These are phyloP conservation scores for Globisporangium spinosum DNA, from an alignment of 352 stramenopile species.

Conservation along the genomic window DNA sequence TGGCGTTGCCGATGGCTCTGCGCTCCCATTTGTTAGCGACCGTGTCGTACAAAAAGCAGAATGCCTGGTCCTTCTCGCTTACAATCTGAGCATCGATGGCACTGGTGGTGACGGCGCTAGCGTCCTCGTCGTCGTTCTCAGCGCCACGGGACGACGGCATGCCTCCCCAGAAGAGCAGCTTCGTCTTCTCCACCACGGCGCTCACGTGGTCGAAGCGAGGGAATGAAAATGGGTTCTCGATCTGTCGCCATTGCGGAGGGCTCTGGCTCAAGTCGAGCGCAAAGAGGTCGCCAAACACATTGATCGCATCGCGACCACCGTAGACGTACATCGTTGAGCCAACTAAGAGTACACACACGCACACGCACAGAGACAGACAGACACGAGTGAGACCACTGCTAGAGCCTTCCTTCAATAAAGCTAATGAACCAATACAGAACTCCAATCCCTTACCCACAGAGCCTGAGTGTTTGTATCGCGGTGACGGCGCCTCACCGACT, in stretches of 20 bases:
- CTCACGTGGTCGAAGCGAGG: slow-evolving; percentile 62
- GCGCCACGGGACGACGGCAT: slow-evolving; percentile 38
- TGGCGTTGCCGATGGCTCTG: slow-evolving; percentile 33
- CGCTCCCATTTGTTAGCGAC: slow-evolving; percentile 32
- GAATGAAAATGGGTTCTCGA: slow-evolving; percentile 26
- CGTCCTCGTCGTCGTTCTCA: slow-evolving; percentile 20
- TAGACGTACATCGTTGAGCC: slow-evolving; percentile 65
- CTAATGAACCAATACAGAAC: background rate
- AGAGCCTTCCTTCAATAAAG: background rate
- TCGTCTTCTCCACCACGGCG: slow-evolving; percentile 39
- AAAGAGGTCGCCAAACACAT: slow-evolving; percentile 69
- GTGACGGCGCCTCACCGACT: slow-evolving; percentile 32
- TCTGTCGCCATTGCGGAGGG: slow-evolving; percentile 40
- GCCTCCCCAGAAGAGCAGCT: slow-evolving; percentile 60
- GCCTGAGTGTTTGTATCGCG: slow-evolving; percentile 74
- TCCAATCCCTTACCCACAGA: slow-evolving; percentile 35
- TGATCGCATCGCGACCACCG: slow-evolving; percentile 62
- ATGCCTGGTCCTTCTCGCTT: slow-evolving; percentile 6
- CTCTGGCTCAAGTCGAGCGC: slow-evolving; percentile 47
- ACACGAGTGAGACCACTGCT: background rate
- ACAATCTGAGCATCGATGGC: slow-evolving; percentile 2
- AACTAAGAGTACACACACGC: slow-evolving; percentile 28
- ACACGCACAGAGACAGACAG: background rate
- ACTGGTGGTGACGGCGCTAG: background rate
- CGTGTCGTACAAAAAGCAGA: slow-evolving; percentile 59